Conservation (phyloP, 1,284 basidiomycete species). For the Amylostereum chailletii region DNA sequence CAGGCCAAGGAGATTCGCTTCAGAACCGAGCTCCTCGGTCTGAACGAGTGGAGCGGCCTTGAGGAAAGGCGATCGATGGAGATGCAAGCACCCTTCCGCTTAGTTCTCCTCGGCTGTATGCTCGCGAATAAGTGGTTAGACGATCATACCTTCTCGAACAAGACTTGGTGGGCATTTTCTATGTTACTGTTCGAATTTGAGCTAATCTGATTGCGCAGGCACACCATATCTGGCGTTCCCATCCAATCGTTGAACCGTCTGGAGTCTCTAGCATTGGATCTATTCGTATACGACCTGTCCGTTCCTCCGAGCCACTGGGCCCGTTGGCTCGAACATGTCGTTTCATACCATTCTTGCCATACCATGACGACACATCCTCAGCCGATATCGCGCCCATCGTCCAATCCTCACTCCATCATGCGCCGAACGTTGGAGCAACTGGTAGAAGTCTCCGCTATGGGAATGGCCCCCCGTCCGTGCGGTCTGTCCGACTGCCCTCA, state of each 20-base stretch:
- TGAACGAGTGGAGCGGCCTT: conserved; percentile 38
- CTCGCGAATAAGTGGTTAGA: conserved; percentile 90
- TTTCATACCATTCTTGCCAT: conserved; percentile 54
- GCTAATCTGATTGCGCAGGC: conserved; percentile 34
- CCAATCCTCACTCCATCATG: conserved; percentile 57
- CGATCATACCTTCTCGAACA: conserved; percentile 88
- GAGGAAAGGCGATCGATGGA: conserved; percentile 46
- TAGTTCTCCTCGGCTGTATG: conserved; percentile 80
- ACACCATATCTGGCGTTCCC: conserved; percentile 68
- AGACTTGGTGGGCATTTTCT: conserved; percentile 65
- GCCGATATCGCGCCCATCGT: conserved; percentile 70
- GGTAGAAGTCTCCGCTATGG: conserved; percentile 34
- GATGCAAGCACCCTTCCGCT: conserved; percentile 54
- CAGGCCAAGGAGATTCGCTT: conserved; percentile 53
- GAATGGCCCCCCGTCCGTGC: conserved; percentile 10
- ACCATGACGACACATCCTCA: conserved; percentile 52
- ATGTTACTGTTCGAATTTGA: conserved; percentile 4
- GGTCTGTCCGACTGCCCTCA: conserved; percentile 11
- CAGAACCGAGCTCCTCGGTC: conserved; percentile 50
- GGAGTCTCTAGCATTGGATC: conserved; percentile 60
- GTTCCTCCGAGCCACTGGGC: conserved; percentile 56
- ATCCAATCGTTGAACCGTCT: conserved; percentile 60
- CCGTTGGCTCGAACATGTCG: conserved; percentile 57
- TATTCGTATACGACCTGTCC: conserved; percentile 61
- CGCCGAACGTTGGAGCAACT: conserved; percentile 65